A percentile compares a stretch with the other conserved stretches of the same genome.
Evolutionary conservation across 805 yeast species (phyloP).

Genomic region (Kluyveromyces wickerhamii): DNA sequence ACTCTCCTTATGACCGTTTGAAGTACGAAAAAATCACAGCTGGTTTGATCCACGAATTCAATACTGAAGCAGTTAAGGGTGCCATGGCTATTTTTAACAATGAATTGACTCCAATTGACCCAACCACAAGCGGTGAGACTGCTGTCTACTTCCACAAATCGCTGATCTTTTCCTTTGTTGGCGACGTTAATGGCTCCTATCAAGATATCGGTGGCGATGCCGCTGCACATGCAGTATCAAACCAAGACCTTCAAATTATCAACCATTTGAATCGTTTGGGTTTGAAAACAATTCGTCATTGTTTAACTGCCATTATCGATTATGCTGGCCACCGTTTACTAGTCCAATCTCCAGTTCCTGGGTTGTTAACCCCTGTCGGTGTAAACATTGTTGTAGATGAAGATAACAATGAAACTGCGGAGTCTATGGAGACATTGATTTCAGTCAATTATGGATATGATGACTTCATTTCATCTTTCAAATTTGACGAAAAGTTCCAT

Average conservation of each 20-base stretch:
- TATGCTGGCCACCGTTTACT: constrained; percentile 82
- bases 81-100: constrained; percentile 72
- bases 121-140: constrained; percentile 53
- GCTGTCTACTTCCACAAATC: constrained; percentile 74
- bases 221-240: constrained; percentile 74
- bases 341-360: constrained; percentile 96
- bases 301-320: constrained; percentile 82
- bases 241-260: constrained; percentile 71
- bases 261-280: constrained; percentile 61
- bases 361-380: constrained; percentile 40
- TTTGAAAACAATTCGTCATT: constrained; percentile 52
- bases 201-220: constrained; percentile 66
- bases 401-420: constrained; percentile 34
- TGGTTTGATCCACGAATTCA: constrained; percentile 68
- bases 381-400: constrained; percentile 33
- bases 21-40: constrained; percentile 68
- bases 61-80: constrained; percentile 66
- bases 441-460: constrained; percentile 70
- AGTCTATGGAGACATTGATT: constrained; percentile 31
- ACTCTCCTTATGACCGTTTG: constrained; percentile 55
- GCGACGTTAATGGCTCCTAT: constrained; percentile 52
- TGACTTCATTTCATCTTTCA: constrained; percentile 47
- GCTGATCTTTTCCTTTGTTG: constrained; percentile 77
- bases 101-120: constrained; percentile 69
- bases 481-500: constrained; percentile 45